These are phyloP conservation scores for Aristolochia californica DNA, from an alignment of 164 flowering plant species.

Conservation along the genomic window DNA sequence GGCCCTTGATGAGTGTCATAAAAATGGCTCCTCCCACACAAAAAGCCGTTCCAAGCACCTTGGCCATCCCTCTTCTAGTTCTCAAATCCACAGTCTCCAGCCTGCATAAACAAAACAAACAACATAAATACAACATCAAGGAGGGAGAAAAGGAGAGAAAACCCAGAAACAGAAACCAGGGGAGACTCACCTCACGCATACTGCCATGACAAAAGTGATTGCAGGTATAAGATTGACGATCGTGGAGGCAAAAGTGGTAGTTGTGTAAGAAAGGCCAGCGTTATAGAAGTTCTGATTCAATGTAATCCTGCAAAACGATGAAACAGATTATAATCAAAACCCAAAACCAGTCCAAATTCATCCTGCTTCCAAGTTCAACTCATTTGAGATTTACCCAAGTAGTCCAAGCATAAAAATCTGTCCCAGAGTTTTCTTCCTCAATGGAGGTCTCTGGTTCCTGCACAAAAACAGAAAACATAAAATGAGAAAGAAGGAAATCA, in stretches of 20 bases:
- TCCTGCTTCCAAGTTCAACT: background rate
- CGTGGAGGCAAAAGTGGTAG: slow-evolving; percentile 68
- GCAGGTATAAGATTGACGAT: slow-evolving; percentile 74
- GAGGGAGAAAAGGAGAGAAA: background rate
- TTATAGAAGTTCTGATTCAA: slow-evolving; percentile 55
- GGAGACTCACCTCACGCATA: slow-evolving; percentile 47
- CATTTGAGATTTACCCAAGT: slow-evolving; percentile 39
- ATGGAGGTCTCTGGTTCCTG: slow-evolving; percentile 57
- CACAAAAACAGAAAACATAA: slow-evolving; percentile 13
- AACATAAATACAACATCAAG: background rate
- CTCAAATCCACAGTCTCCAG: slow-evolving; percentile 49
- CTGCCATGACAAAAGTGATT: slow-evolving; percentile 58
- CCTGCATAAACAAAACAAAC: slow-evolving; percentile 21
- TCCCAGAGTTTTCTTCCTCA: slow-evolving; percentile 38
- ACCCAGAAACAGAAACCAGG: background rate
- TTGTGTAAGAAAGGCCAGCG: slow-evolving; percentile 60
- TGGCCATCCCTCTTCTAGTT: slow-evolving; percentile 47
- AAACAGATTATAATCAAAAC: background rate
- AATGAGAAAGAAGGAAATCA: no score
- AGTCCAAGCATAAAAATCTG: slow-evolving; percentile 55
- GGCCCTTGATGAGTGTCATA: slow-evolving; percentile 54
- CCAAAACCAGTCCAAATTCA: no score
- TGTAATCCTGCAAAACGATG: slow-evolving; percentile 38
- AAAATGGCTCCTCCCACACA: slow-evolving; percentile 59
- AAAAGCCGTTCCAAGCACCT: slow-evolving; percentile 47